Percentiles rank a stretch among this genome's conserved stretches.
phyloP scores from a whole-genome alignment of 768 basidiomycete species.

The Rhodosporidiobolus sp. region DNA sequence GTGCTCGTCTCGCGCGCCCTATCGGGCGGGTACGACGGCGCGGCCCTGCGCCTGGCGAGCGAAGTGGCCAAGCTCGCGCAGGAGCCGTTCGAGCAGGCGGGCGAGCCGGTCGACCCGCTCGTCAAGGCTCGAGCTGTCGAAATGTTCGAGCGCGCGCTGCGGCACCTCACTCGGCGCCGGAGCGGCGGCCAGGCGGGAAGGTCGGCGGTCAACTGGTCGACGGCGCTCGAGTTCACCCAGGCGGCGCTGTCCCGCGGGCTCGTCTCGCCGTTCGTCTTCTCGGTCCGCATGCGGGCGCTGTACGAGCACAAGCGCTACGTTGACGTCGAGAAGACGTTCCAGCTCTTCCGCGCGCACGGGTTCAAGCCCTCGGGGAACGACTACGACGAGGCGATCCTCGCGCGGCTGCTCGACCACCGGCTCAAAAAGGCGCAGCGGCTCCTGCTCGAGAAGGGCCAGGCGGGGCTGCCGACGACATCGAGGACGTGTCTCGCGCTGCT shows the following conservation, averaged over 20 bases:
- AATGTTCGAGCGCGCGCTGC: constrained; percentile 5
- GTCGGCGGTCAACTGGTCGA: neutral
- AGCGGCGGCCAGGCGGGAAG: too few species aligned
- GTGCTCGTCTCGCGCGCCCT: neutral
- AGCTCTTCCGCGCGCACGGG: neutral
- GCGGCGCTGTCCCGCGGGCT: neutral
- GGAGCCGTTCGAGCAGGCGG: too few species aligned
- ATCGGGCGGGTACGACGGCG: neutral
- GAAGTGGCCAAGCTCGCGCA: neutral
- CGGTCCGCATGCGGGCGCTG: constrained; percentile 19
- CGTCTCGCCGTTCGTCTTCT: constrained; percentile 5
- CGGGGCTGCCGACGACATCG: constrained; percentile 19
- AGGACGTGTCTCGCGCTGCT: constrained; percentile 24
- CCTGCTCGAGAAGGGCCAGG: constrained; percentile 12
- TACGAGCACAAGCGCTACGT: constrained; percentile 8
- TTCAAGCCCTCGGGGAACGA: neutral
- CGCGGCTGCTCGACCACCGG: constrained; percentile 14
- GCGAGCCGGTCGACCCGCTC: neutral
- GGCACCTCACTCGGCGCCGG: neutral
- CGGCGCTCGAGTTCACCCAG: constrained; percentile 13
- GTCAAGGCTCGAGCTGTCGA: neutral
- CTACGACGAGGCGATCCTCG: constrained; percentile 27
- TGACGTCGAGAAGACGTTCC: constrained; percentile 10
- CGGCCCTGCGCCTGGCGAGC: constrained; percentile 10
- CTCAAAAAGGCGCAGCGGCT: constrained; percentile 15